Evolutionary conservation across 306 rosid genomes (phyloP), one percentile per base, ranked within the genome.

Genomic region (Glycine latifolia): DNA sequence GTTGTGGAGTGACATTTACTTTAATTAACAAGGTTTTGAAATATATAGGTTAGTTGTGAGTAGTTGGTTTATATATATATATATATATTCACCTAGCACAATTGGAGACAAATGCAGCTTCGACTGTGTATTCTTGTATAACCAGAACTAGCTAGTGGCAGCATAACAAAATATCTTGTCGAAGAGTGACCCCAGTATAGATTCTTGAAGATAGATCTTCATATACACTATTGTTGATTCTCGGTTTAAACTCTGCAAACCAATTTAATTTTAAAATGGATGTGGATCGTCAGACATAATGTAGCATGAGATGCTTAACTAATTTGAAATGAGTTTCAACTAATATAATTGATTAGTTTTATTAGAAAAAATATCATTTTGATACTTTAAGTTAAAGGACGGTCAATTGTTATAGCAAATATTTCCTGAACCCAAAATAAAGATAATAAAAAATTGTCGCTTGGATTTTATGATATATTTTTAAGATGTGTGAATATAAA

Each of bases 1-100:
- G 91, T 86, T 88, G 88, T 90, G 78, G 65, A 81, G 84, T 41
- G 56, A 88, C 92, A 86, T 31, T 55, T 47, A 63, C 4, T 73
- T 39, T 37, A 20, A 63, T 75, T 48, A 73, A 81, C 35, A 65
- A 15, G 47, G 47, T 73, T 73, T 72, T 44, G 6, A 31, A 12
- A 17, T 55, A 41, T 26, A 76, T 31, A 37, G 41, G 33, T 80
- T 46, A 46, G 83, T 11, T 78, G 63, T 9, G 35, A 59, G 67
- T 43, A 67, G 55, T 78, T 78, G 67, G 31, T 53, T 52, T 15
- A 52, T 52, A 20, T 65, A 33, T 37, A 50, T 43, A 43, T 43
- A 6, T 7, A 16, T n/a, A 37, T 63, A 58, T 65, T 61, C 41
- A 52, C 41, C 31, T 7, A 47, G 47, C 71, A 47, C 56, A 16